Conservation (phyloP, 2,329 filamentous ascomycete species). For the Pseudogymnoascus sp. region DNA sequence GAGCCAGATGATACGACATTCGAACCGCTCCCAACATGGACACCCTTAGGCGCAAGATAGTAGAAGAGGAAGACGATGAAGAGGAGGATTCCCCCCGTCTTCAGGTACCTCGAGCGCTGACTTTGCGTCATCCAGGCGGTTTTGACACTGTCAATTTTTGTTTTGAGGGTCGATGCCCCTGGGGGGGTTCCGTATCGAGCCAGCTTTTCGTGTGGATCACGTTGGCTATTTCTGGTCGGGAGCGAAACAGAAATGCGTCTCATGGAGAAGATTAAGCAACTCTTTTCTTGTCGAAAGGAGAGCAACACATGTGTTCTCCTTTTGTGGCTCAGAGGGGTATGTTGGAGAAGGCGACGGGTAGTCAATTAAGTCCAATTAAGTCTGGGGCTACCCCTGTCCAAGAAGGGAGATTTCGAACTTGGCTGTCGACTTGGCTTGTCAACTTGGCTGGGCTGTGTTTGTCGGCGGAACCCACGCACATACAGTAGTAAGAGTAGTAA, state of each 20-base stretch:
- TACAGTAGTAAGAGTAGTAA: background rate
- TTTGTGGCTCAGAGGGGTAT: conserved; percentile 2
- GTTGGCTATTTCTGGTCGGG: conserved; percentile 49
- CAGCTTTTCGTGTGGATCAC: conserved; percentile 58
- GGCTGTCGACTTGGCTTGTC: background rate
- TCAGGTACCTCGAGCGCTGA: conserved; percentile 56
- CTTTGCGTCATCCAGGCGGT: conserved; percentile 53
- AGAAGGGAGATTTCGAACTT: conserved; percentile 6
- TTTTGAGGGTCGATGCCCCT: conserved; percentile 34
- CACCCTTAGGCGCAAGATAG: conserved; percentile 50
- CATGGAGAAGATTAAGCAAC: conserved; percentile 34
- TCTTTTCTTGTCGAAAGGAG: conserved; percentile 1
- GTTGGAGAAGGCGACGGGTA: background rate
- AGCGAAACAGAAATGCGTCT: conserved; percentile 57
- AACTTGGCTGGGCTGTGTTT: conserved; percentile 4
- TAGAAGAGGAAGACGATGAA: conserved; percentile 53
- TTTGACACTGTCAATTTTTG: conserved; percentile 46
- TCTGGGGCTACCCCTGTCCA: conserved; percentile 6
- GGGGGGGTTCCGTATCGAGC: conserved; percentile 45
- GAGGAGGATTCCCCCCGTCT: conserved; percentile 54
- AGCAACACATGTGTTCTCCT: conserved; percentile 3
- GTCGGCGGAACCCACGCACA: background rate
- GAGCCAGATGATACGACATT: conserved; percentile 14
- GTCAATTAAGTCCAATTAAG: background rate
- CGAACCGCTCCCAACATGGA: background rate